Evolutionary conservation across 208 protist genomes (phyloP).

Genomic region (Leishmania gerbilli): DNA sequence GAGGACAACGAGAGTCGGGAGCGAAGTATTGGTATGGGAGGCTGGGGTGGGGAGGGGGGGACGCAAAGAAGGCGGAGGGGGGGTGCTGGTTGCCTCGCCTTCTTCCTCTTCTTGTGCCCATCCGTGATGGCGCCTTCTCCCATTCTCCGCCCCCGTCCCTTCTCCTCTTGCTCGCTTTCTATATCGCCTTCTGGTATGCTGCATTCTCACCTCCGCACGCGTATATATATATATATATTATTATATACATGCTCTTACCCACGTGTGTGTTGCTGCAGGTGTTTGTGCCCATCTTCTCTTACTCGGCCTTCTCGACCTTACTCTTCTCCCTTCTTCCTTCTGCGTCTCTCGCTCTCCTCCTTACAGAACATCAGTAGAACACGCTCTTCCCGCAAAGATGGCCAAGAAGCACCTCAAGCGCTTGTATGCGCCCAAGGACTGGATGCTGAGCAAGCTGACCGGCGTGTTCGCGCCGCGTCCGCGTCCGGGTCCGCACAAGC

Average conservation of each 20-base stretch:
- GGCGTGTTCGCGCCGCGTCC: conserved; percentile 98
- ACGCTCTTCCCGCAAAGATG: conserved; percentile 44
- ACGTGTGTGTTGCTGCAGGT: neutral
- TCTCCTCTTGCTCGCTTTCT: neutral
- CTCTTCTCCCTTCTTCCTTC: neutral
- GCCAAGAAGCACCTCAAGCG: conserved; percentile 99
- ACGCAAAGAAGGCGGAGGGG: neutral
- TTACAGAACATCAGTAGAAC: conserved; percentile 3
- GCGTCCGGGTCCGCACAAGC: conserved; percentile 98
- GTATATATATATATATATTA: too few relatives aligned
- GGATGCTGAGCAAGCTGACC: conserved; percentile 99
- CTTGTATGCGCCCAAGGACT: conserved; percentile 98
- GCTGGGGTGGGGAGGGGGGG: too few relatives aligned
- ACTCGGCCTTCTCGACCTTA: neutral
- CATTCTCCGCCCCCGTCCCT: neutral
- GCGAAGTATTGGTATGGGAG: too few relatives aligned
- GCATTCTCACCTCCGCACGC: too few relatives aligned
- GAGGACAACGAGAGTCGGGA: neutral
- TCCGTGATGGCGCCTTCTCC: neutral
- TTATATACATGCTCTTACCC: neutral
- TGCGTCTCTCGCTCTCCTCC: neutral
- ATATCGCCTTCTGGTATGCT: too few relatives aligned
- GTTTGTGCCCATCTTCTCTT: neutral
- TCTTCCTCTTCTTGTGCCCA: neutral
- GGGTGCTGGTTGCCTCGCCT: neutral